These are phyloP conservation scores for Brasilioporus rufonigricans DNA, from an alignment of 768 basidiomycete species.

Conservation along the genomic window DNA sequence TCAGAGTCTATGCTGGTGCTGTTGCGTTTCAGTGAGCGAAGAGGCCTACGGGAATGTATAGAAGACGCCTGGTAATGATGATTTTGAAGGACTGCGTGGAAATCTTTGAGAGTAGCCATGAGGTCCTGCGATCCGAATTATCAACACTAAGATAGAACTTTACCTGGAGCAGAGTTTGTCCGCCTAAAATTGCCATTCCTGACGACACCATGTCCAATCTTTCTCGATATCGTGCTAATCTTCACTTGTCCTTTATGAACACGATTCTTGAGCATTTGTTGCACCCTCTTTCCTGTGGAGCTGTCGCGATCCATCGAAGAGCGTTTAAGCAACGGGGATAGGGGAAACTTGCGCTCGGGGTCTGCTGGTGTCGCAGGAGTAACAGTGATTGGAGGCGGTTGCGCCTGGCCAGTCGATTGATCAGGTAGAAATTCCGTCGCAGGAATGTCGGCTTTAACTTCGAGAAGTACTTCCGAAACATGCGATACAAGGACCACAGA, in stretches of 20 bases:
- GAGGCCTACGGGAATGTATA: slow-evolving; percentile 73
- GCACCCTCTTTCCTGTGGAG: slow-evolving; percentile 68
- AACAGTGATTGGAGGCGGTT: slow-evolving; percentile 48
- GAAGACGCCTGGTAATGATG: slow-evolving; percentile 73
- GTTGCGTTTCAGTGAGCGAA: slow-evolving; percentile 45
- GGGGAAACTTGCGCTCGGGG: slow-evolving; percentile 16
- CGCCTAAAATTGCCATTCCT: slow-evolving; percentile 56
- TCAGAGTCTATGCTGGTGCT: slow-evolving; percentile 34
- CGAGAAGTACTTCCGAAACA: slow-evolving; percentile 11
- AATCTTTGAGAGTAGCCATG: slow-evolving; percentile 44
- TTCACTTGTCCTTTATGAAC: slow-evolving; percentile 72
- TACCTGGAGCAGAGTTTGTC: slow-evolving; percentile 69
- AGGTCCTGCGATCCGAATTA: background rate
- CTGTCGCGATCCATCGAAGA: slow-evolving; percentile 40
- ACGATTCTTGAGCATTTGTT: slow-evolving; percentile 69
- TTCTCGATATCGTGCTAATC: slow-evolving; percentile 74
- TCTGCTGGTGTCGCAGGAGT: slow-evolving; percentile 60
- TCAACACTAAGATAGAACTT: slow-evolving; percentile 9
- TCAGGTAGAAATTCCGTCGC: slow-evolving; percentile 2
- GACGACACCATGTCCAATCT: slow-evolving; percentile 69
- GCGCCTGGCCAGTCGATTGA: background rate
- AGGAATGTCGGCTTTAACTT: slow-evolving; percentile 5
- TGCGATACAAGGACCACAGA: slow-evolving; percentile 15
- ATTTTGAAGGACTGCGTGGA: slow-evolving; percentile 61
- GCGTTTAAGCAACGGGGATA: slow-evolving; percentile 22